A percentile compares a stretch with the other conserved stretches of the same genome.
Evolutionary conservation across 2,329 filamentous ascomycete species (phyloP).

Genomic region (Neodidymelliopsis sp.): DNA sequence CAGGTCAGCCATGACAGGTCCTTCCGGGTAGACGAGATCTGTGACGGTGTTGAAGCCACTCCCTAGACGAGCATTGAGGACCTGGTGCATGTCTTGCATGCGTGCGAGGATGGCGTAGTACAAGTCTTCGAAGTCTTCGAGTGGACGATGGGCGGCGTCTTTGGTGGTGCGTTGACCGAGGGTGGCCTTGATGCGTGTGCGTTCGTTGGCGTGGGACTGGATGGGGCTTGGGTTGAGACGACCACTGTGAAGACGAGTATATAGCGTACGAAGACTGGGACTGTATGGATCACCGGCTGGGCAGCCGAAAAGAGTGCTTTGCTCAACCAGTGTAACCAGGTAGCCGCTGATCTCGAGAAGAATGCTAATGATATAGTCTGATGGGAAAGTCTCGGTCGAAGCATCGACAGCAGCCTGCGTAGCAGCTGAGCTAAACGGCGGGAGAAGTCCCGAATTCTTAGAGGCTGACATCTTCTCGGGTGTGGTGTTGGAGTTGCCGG

Average conservation of each 20-base stretch:
- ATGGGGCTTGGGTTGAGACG: slow-evolving; percentile 25
- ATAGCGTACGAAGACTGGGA: slow-evolving; percentile 36
- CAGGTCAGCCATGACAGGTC: slow-evolving; percentile 26
- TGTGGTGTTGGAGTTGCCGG: not conserved
- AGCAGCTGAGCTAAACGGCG: slow-evolving; percentile 24
- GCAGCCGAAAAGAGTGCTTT: slow-evolving; percentile 20
- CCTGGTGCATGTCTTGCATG: slow-evolving; percentile 36
- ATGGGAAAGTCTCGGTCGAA: slow-evolving; percentile 8
- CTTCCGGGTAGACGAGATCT: slow-evolving; percentile 18
- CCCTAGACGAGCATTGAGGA: slow-evolving; percentile 30
- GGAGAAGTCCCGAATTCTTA: slow-evolving; percentile 2
- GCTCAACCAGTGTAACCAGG: slow-evolving; percentile 24
- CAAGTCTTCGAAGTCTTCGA: slow-evolving; percentile 45
- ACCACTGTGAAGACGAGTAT: slow-evolving; percentile 47
- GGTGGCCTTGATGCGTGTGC: slow-evolving; percentile 51
- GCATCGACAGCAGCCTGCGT: slow-evolving; percentile 23
- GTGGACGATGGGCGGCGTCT: slow-evolving; percentile 63
- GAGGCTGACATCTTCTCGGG: not conserved
- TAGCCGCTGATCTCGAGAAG: slow-evolving; percentile 22
- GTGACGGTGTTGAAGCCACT: slow-evolving; percentile 33
- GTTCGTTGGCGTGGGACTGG: slow-evolving; percentile 21
- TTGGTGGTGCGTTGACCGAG: slow-evolving; percentile 65
- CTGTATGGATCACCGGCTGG: slow-evolving; percentile 28
- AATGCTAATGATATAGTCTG: slow-evolving; percentile 21
- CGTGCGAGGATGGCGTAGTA: slow-evolving; percentile 41